Percentiles rank a stretch among this genome's conserved stretches.
These are phyloP conservation scores for Botryotinia calthae DNA, from an alignment of 2,329 filamentous ascomycete genomes.

Conservation along the genomic window DNA sequence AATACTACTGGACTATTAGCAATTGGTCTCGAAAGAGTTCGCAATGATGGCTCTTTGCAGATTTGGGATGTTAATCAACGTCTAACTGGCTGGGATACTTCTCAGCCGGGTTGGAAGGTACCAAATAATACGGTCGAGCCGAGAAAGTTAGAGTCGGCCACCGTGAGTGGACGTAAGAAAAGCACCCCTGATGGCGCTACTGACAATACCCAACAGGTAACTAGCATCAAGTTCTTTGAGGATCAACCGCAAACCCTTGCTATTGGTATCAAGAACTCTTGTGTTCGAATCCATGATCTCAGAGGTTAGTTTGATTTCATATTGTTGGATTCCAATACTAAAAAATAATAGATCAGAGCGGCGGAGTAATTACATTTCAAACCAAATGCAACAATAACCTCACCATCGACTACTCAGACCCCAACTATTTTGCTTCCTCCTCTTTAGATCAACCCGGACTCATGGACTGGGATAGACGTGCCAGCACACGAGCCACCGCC, in stretches of 20 bases:
- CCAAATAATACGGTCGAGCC: conserved; percentile 45
- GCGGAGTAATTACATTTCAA: conserved; percentile 56
- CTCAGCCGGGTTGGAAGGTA: conserved; percentile 45
- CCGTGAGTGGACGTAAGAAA: conserved; percentile 14
- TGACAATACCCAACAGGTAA: conserved; percentile 66
- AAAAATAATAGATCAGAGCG: conserved; percentile 46
- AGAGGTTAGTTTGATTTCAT: conserved; percentile 54
- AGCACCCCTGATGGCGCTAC: conserved; percentile 1
- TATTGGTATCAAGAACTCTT: conserved; percentile 72
- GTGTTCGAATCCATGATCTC: conserved; percentile 74
- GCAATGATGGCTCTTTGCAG: conserved; percentile 78
- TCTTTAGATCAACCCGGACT: conserved; percentile 71
- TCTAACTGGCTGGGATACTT: conserved; percentile 50
- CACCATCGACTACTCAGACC: conserved; percentile 74
- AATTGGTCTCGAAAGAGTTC: conserved; percentile 75
- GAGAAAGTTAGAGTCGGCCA: conserved; percentile 51
- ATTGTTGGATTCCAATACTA: not conserved
- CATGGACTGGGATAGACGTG: conserved; percentile 75
- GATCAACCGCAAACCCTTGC: conserved; percentile 73
- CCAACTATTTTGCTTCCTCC: conserved; percentile 82
- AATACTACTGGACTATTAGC: conserved; percentile 70
- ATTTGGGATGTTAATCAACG: conserved; percentile 73
- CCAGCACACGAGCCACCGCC: conserved; percentile 51
- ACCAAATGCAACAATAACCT: conserved; percentile 69
- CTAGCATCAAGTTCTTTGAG: conserved; percentile 78